These are phyloP conservation scores for Chaetomium olivaceum DNA, from an alignment of 2,329 filamentous ascomycete species.

Conservation along the genomic window DNA sequence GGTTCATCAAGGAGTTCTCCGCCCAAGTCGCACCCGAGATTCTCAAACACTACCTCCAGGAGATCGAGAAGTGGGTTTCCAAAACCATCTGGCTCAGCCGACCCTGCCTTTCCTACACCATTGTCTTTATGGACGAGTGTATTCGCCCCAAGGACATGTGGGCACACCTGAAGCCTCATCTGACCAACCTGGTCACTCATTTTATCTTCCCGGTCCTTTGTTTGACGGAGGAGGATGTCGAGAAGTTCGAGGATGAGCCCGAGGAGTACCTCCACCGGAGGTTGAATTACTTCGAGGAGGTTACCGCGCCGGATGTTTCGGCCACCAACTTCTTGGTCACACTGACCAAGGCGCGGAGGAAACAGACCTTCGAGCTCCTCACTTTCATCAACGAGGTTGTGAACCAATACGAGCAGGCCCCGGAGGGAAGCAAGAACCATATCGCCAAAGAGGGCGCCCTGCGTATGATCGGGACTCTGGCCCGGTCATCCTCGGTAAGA, in stretches of 20 bases:
- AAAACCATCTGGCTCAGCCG: conserved; percentile 95
- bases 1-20: conserved; percentile 89
- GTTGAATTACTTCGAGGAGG: conserved; percentile 96
- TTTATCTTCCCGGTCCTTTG: conserved; percentile 95
- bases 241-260: conserved; percentile 91
- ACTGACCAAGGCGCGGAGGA: conserved; percentile 88
- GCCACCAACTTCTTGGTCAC: conserved; percentile 96
- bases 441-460: conserved; percentile 94
- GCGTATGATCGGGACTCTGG: conserved; percentile 94
- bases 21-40: conserved; percentile 92
- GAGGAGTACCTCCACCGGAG: conserved; percentile 97
- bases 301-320: conserved; percentile 90
- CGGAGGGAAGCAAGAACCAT: conserved; percentile 88
- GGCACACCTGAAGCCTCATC: conserved; percentile 87
- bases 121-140: conserved; percentile 95
- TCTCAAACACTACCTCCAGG: conserved; percentile 86
- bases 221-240: conserved; percentile 85
- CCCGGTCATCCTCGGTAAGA: conserved; percentile 96
- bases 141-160: conserved; percentile 97
- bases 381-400: conserved; percentile 95
- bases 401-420: conserved; percentile 82
- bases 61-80: conserved; percentile 97
- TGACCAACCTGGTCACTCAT: conserved; percentile 90
- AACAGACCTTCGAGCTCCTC: conserved; percentile 92
- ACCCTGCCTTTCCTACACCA: conserved; percentile 86